Evolutionary conservation across 345 rosid species (phyloP), one percentile per base, ranked within the genome.

Genomic region (Streptanthus diversifolius): DNA sequence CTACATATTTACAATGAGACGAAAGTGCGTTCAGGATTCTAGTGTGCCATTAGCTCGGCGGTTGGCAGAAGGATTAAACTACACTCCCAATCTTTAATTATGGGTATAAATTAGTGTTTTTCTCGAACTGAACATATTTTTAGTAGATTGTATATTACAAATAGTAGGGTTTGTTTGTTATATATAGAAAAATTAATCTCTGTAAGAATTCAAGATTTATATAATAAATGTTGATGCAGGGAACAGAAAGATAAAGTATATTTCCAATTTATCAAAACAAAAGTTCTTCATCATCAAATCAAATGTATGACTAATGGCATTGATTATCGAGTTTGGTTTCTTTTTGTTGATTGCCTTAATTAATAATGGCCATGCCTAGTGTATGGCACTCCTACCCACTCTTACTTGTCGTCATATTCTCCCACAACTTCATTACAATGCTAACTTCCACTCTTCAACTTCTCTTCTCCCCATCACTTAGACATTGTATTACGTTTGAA

Each of bases 371-470:
- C 58, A 43, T 54, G 21, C 71, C 36, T 54, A 17, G 52, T 22
- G 37, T 43, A 55, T 73, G 71, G 7, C 48, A 54, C 47, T 64
- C 71, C 65, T 55, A 64, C 37, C 49, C 51, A 53, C 27, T 15
- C 39, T 1, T 9, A 30, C 17, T 69, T 56, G 37, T 47, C 19
- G 29, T 24, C 52, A 17, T 15, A n/a, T 62, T 51, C 76, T 33
- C 32, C 25, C 62, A 72, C 54, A 53, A 72, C 54, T 43, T 41
- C 55, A 63, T 41, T 41, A 41, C 70, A 53, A 53, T 53, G 63
- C 54, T 63, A 52, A 60, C 48, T 29, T 58, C 74, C 56, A 19
- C 39, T 47, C 57, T 41, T 33, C 36, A 44, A 60, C 48, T 47
- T 59, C 58, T 21, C 48, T 56, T 68, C 43, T 33, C 57, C 57